Conservation (phyloP, 345 rosid species). For the Eucalyptus albens region DNA sequence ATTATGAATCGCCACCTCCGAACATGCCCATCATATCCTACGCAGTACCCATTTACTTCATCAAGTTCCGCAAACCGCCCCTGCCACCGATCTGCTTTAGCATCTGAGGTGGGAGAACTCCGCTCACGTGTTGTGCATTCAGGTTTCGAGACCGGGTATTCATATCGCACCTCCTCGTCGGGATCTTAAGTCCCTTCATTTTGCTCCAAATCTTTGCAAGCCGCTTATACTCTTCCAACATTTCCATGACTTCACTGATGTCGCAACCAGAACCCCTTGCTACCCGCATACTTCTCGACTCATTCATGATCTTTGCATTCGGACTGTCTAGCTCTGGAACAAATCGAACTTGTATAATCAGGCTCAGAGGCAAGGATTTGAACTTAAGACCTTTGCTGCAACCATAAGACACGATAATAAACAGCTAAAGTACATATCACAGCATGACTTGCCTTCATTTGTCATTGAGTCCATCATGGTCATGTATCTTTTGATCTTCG, state of each 20-base stretch:
- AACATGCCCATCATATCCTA: conserved; percentile 95
- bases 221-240: conserved; percentile 86
- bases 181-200: conserved; percentile 83
- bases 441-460: conserved; percentile 45
- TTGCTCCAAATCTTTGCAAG: conserved; percentile 78
- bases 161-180: conserved; percentile 64
- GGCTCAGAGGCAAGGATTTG: not conserved
- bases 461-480: conserved; percentile 99
- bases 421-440: not conserved
- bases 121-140: conserved; percentile 90
- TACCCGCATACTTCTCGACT: conserved; percentile 68
- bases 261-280: conserved; percentile 85
- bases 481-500: conserved; percentile 87
- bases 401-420: not conserved
- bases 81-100: conserved; percentile 83
- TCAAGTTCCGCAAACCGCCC: conserved; percentile 73
- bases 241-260: conserved; percentile 67
- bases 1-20: conserved; percentile 23
- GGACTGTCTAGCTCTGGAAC: conserved; percentile 74
- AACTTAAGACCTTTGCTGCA: not conserved
- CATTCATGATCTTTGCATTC: conserved; percentile 67
- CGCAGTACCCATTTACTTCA: conserved; percentile 72
- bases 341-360: not conserved
- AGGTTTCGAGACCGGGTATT: conserved; percentile 65
- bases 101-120: conserved; percentile 72